Percentiles rank a stretch among this genome's conserved stretches.
These are phyloP conservation scores for Aspergillus nidulans DNA, from an alignment of 495 filamentous ascomycete genomes.

Conservation along the genomic window DNA sequence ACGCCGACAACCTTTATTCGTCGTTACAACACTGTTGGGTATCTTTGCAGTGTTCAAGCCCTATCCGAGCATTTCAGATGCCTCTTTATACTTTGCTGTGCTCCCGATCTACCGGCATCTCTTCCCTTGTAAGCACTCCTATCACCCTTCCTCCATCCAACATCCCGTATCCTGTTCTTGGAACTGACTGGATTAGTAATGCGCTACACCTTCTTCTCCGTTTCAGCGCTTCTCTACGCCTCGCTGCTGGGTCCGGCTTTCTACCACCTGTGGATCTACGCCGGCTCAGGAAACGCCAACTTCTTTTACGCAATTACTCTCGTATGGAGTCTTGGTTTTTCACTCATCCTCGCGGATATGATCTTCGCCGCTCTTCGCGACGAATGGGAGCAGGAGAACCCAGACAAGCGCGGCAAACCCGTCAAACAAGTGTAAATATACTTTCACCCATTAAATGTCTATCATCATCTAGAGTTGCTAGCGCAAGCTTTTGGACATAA, in stretches of 20 bases:
- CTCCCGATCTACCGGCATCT: constrained; percentile 87
- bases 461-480: not conserved
- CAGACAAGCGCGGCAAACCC: constrained; percentile 82
- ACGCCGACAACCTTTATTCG: constrained; percentile 78
- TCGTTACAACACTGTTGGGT: constrained; percentile 74
- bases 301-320: constrained; percentile 99
- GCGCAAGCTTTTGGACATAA: constrained; percentile 59
- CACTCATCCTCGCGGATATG: constrained; percentile 73
- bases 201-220: constrained; percentile 86
- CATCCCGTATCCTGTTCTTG: too few species aligned
- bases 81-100: constrained; percentile 74
- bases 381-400: constrained; percentile 90
- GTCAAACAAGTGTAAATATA: constrained; percentile 70
- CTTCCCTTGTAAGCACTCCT: constrained; percentile 66
- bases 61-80: constrained; percentile 88
- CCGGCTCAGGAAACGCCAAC: constrained; percentile 95
- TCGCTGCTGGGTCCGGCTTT: constrained; percentile 89
- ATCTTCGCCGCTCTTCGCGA: constrained; percentile 86
- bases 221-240: constrained; percentile 77
- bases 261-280: constrained; percentile 98
- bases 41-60: constrained; percentile 93
- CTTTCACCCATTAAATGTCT: constrained; percentile 1
- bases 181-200: constrained; percentile 55
- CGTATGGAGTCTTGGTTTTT: constrained; percentile 89
- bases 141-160: too few species aligned